Conservation (phyloP, 805 yeast genomes). For the Kuraishia ogatae region DNA sequence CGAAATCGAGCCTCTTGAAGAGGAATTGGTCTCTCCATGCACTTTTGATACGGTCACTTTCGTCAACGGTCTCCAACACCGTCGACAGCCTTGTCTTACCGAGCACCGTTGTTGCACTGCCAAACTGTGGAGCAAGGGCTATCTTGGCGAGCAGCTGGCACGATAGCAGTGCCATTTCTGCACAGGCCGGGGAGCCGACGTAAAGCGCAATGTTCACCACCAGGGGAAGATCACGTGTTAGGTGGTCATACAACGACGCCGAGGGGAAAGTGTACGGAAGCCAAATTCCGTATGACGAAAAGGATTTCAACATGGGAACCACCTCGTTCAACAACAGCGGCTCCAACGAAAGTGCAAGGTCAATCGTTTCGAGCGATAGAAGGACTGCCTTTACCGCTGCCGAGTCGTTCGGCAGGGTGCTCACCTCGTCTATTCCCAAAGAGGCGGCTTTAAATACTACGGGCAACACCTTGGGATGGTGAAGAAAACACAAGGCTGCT, state of each 20-base stretch:
- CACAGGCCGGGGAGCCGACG: conserved; percentile 45
- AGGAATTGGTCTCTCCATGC: conserved; percentile 55
- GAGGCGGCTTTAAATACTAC: conserved; percentile 49
- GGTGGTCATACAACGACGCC: conserved; percentile 45
- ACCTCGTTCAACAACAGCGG: conserved; percentile 49
- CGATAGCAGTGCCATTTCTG: conserved; percentile 40
- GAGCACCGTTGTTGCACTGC: conserved; percentile 16
- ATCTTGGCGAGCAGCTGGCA: conserved; percentile 44
- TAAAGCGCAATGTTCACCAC: conserved; percentile 71
- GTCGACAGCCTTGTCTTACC: conserved; percentile 58
- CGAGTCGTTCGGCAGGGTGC: conserved; percentile 26
- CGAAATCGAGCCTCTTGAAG: conserved; percentile 28
- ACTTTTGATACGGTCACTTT: conserved; percentile 63
- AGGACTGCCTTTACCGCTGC: conserved; percentile 27
- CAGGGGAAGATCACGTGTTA: conserved; percentile 60
- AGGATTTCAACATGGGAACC: conserved; percentile 34
- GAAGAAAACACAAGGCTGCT: conserved; percentile 52
- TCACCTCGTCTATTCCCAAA: conserved; percentile 50
- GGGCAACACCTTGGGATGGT: conserved; percentile 46
- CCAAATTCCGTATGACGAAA: background rate
- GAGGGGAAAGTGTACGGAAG: background rate
- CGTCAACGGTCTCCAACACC: conserved; percentile 68
- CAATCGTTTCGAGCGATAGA: conserved; percentile 34
- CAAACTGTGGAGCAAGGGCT: conserved; percentile 39
- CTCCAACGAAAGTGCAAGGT: conserved; percentile 42